These are phyloP conservation scores for Thraustochytrium striatum DNA, from an alignment of 352 stramenopile genomes.

Conservation along the genomic window DNA sequence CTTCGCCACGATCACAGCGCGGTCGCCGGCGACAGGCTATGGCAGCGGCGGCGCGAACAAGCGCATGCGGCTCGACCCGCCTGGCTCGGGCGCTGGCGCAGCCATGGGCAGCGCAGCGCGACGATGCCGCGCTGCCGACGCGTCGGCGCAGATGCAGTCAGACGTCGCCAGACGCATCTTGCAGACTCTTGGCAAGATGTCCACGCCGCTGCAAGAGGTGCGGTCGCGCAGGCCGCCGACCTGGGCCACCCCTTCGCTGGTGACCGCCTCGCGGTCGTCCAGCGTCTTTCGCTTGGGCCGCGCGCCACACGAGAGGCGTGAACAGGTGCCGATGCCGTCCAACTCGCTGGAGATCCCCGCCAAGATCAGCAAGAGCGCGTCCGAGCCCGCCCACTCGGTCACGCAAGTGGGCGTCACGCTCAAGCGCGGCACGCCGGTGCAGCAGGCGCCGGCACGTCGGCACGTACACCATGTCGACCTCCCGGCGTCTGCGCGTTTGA, in stretches of 20 bases:
- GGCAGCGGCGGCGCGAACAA: no score
- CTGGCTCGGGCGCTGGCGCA: no score
- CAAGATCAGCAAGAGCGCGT: constrained; percentile 3
- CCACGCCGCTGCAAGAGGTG: constrained; percentile 23
- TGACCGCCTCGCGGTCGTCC: neutral
- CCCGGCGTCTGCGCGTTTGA: no score
- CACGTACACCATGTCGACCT: no score
- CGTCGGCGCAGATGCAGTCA: neutral
- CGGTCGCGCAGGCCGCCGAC: constrained; percentile 8
- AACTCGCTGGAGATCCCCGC: neutral
- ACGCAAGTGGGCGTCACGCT: no score
- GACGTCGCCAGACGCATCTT: constrained; percentile 33
- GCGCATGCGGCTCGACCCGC: no score
- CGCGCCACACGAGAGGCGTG: neutral
- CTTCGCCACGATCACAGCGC: no score
- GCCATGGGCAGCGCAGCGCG: no score
- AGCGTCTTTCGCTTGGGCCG: constrained; percentile 10
- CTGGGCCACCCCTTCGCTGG: constrained; percentile 18
- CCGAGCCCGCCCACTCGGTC: neutral
- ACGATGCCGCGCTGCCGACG: no score
- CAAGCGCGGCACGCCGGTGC: no score
- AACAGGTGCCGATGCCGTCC: constrained; percentile 1
- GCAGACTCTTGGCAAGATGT: constrained; percentile 45
- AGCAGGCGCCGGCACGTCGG: no score
- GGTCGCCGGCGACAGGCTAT: no score